Evolutionary conservation across 2,329 filamentous ascomycete species (phyloP).

Genomic region (Fusarium sarcochroum): DNA sequence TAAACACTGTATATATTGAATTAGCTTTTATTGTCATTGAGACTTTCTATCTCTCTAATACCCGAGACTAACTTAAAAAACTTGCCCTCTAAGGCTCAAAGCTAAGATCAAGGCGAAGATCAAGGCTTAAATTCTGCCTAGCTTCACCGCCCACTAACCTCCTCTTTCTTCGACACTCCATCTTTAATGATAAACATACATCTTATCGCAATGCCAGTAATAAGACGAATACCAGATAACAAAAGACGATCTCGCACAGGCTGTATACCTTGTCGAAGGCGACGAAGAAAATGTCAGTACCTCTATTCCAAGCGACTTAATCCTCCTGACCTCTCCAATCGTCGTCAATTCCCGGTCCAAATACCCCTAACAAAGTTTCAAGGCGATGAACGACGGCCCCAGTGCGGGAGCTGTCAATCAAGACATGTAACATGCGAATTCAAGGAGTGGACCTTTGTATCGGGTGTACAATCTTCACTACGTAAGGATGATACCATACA

Average conservation of each 20-base stretch:
- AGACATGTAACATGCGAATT: slow-evolving; percentile 35
- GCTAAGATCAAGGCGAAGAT: too few species aligned
- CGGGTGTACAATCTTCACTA: slow-evolving; percentile 16
- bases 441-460: slow-evolving; percentile 38
- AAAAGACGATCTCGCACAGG: slow-evolving; percentile 31
- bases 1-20: too few species aligned
- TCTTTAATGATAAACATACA: slow-evolving; percentile 1
- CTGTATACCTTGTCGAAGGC: slow-evolving; percentile 36
- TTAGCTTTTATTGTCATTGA: too few species aligned
- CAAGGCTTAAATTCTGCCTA: not conserved
- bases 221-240: slow-evolving; percentile 35
- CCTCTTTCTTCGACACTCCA: slow-evolving; percentile 24
- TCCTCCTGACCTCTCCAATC: too few species aligned
- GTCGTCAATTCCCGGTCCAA: too few species aligned
- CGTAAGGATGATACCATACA: slow-evolving; percentile 1
- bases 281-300: slow-evolving; percentile 31
- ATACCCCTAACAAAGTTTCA: too few species aligned
- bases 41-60: too few species aligned
- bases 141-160: slow-evolving; percentile 6
- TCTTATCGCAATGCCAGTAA: slow-evolving; percentile 29
- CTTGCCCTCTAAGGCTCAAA: too few species aligned
- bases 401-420: slow-evolving; percentile 30
- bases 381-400: slow-evolving; percentile 37
- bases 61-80: too few species aligned
- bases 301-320: too few species aligned